phyloP scores from a whole-genome alignment of 2,329 filamentous ascomycete genomes.

The Aspergillus texensis region DNA sequence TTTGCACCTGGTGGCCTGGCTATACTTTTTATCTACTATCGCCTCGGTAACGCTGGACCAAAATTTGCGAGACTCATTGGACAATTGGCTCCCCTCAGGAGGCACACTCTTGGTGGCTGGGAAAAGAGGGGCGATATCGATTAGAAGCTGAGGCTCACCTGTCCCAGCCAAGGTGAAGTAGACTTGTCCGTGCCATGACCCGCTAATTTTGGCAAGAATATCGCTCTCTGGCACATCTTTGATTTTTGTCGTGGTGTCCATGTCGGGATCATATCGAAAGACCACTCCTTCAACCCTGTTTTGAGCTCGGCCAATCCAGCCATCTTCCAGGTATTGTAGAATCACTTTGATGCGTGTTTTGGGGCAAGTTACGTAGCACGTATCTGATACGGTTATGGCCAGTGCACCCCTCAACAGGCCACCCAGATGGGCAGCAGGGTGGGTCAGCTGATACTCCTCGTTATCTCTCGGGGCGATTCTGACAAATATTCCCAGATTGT shows the following conservation, averaged over 20 bases:
- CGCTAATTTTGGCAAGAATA: conserved; percentile 78
- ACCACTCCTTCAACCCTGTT: conserved; percentile 90
- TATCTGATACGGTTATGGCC: conserved; percentile 86
- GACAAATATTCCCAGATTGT: conserved; percentile 96
- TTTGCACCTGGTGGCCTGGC: conserved; percentile 82
- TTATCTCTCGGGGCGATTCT: conserved; percentile 76
- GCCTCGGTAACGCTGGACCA: conserved; percentile 88
- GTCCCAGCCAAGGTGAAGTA: conserved; percentile 58
- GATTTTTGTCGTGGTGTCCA: conserved; percentile 76
- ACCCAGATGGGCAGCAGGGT: conserved; percentile 89
- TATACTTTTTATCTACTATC: conserved; percentile 80
- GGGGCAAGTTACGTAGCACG: conserved; percentile 85
- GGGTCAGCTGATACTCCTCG: conserved; percentile 93
- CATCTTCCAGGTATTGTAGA: conserved; percentile 88
- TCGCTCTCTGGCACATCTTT: conserved; percentile 86
- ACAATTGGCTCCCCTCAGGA: conserved; percentile 74
- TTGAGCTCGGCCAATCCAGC: conserved; percentile 88
- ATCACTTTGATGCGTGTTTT: conserved; percentile 90
- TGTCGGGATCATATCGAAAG: conserved; percentile 86
- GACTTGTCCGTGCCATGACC: conserved; percentile 78
- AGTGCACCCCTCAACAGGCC: conserved; percentile 86
- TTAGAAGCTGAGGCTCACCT: conserved; percentile 67
- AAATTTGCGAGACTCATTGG: conserved; percentile 85
- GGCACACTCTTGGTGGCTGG: conserved; percentile 80
- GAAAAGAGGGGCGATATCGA: conserved; percentile 82